These are phyloP conservation scores for Millerozyma miso DNA, from an alignment of 805 yeast genomes.

Conservation along the genomic window DNA sequence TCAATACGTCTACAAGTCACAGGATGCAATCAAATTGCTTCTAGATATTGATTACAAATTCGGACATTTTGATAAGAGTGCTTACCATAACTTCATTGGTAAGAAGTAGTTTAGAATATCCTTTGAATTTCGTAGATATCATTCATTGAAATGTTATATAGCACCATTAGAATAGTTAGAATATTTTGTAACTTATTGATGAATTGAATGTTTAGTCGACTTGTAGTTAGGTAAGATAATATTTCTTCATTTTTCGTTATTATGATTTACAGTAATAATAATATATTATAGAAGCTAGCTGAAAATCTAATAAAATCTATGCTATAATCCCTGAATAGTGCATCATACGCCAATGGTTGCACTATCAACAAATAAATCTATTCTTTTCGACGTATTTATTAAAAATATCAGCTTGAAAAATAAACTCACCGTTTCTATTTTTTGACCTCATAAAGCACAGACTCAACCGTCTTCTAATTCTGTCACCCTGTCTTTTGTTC, in stretches of 20 bases:
- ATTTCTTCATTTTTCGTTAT: too few relatives aligned
- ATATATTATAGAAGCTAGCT: too few relatives aligned
- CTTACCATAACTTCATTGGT: conserved; percentile 37
- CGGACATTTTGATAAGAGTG: conserved; percentile 48
- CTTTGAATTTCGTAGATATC: too few relatives aligned
- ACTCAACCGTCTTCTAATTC: conserved; percentile 25
- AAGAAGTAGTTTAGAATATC: not conserved
- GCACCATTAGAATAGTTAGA: too few relatives aligned
- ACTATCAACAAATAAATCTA: conserved; percentile 1
- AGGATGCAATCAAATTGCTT: conserved; percentile 57
- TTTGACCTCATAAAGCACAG: conserved; percentile 18
- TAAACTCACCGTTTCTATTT: conserved; percentile 25
- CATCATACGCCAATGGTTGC: not conserved
- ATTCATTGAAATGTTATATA: too few relatives aligned
- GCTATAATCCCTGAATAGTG: not conserved
- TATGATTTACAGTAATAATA: too few relatives aligned
- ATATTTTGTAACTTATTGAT: too few relatives aligned
- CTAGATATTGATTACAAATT: conserved; percentile 62
- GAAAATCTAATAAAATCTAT: too few relatives aligned
- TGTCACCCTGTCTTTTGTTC: conserved; percentile 18
- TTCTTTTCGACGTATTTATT: conserved; percentile 21
- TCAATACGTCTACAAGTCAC: conserved; percentile 51
- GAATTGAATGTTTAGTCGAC: too few relatives aligned
- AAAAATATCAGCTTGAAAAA: conserved; percentile 27
- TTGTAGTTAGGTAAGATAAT: too few relatives aligned